A percentile compares a stretch with the other conserved stretches of the same genome.
These are phyloP conservation scores for Rutidosis leptorrhynchoides DNA, from an alignment of 129 eudicot species.

Conservation along the genomic window DNA sequence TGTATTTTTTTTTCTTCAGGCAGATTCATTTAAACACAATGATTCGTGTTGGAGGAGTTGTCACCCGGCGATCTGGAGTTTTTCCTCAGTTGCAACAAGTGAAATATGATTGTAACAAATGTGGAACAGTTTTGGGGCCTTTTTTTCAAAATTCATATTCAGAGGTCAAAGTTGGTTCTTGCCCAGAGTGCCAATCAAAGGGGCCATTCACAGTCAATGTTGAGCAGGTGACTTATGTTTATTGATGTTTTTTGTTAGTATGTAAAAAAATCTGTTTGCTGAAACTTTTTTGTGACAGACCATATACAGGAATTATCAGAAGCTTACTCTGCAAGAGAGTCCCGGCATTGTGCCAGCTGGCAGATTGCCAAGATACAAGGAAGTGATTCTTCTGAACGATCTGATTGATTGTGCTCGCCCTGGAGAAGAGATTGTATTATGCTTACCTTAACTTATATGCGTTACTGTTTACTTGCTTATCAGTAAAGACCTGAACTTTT, in stretches of 20 bases:
- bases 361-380: slow-evolving; percentile 94
- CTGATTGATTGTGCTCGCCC: slow-evolving; percentile 97
- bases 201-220: slow-evolving; percentile 95
- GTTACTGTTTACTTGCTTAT: neutral
- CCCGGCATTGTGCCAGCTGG: slow-evolving; percentile 99
- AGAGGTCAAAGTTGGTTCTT: slow-evolving; percentile 97
- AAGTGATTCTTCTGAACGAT: slow-evolving; percentile 94
- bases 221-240: slow-evolving; percentile 63
- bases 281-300: slow-evolving; percentile 46
- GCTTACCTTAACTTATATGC: slow-evolving; percentile 7
- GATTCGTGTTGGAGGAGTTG: slow-evolving; percentile 98
- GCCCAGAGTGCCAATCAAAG: slow-evolving; percentile 98
- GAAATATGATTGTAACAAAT: slow-evolving; percentile 91
- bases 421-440: slow-evolving; percentile 89
- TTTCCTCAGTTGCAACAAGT: slow-evolving; percentile 99
- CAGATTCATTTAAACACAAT: slow-evolving; percentile 96
- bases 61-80: slow-evolving; percentile 94
- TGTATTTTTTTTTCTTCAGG: slow-evolving; percentile 34
- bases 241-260: slow-evolving; percentile 4
- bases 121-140: slow-evolving; percentile 85
- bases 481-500: slow-evolving; percentile 3
- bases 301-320: slow-evolving; percentile 89
- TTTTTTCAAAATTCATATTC: slow-evolving; percentile 93
- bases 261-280: slow-evolving; percentile 4
- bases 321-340: slow-evolving; percentile 96